A percentile compares a stretch with the other conserved stretches of the same genome.
Evolutionary conservation across 345 rosid species (phyloP).

Genomic region (Salix viminalis): DNA sequence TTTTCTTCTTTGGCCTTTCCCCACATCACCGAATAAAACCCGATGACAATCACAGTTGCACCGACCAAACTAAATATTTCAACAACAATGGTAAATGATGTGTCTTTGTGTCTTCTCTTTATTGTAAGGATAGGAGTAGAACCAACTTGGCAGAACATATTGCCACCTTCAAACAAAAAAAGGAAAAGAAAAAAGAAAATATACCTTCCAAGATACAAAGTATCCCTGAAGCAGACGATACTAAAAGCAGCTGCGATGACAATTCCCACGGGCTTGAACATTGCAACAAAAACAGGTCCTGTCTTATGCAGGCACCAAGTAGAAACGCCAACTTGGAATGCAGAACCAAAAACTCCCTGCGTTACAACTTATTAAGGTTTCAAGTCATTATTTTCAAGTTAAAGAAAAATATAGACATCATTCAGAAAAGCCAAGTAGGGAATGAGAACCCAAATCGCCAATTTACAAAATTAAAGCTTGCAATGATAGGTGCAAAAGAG

Average conservation of each 20-base stretch:
- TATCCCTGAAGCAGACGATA: constrained; percentile 42
- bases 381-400: neutral
- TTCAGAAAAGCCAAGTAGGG: constrained; percentile 6
- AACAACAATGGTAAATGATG: neutral
- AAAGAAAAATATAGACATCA: neutral
- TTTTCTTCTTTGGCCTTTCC: constrained; percentile 46
- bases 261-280: constrained; percentile 69
- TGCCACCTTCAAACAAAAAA: neutral
- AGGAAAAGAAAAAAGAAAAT: neutral
- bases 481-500: neutral
- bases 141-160: neutral
- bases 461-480: neutral
- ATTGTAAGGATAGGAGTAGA: neutral
- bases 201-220: constrained; percentile 57
- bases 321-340: constrained; percentile 54
- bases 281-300: constrained; percentile 60
- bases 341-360: constrained; percentile 47
- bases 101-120: neutral
- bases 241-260: constrained; percentile 46
- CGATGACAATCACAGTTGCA: constrained; percentile 39
- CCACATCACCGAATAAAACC: constrained; percentile 59
- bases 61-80: constrained; percentile 39
- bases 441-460: neutral
- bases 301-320: constrained; percentile 62
- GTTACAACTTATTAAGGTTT: neutral